Base-by-base conservation (phyloP, 148 eudicot species). In the Dysphania ambrosioides region DNA sequence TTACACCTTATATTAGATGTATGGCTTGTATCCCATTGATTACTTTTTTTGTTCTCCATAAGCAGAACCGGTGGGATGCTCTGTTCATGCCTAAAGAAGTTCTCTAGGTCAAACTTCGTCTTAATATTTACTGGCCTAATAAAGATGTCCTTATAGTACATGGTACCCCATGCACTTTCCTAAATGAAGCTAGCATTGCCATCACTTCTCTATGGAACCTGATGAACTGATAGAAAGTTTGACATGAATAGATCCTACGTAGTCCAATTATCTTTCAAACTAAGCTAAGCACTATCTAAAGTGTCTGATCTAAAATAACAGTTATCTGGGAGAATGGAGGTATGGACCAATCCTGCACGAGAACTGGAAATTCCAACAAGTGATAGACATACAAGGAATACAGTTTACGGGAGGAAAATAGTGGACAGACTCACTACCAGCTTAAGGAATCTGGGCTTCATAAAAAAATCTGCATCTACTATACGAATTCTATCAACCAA, bases 31-130 rank as follows among this genome's bases (percentile, higher is more conserved):
- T 71, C 79, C 72, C 76, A 42, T 13, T 68, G 74, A 31, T 23
- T 30, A 61, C 26, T 18, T 73, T 27, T 67, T 44, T 66, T 31
- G 30, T 2, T 68, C 62, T 75, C 79, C 79, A 71, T 75, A 76
- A 76, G 57, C 13, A 80, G 83, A 64, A 80, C 77, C 59, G 83
- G 79, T 13, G 83, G 83, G 64, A 80, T 80, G 74, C 83, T 80
- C 74, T 80, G 83, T 15, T 80, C 83, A 66, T 76, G 77, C 74
- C 31, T 80, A 35, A 80, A 80, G 68, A 80, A 80, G 67, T 80
- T 80, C 0, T 72, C 44, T 0, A 80, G 77, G 72, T 80, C 83
- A 60, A 59, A 41, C 58, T 77, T 76, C 2, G 83, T 80, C 77
- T 80, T 80, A 35, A 80, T 72, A 73, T 76, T 74, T 36, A 80